Evolutionary conservation across 1,284 basidiomycete genomes (phyloP), one percentile per base, ranked within the genome.

Genomic region (Trametes versicolor): DNA sequence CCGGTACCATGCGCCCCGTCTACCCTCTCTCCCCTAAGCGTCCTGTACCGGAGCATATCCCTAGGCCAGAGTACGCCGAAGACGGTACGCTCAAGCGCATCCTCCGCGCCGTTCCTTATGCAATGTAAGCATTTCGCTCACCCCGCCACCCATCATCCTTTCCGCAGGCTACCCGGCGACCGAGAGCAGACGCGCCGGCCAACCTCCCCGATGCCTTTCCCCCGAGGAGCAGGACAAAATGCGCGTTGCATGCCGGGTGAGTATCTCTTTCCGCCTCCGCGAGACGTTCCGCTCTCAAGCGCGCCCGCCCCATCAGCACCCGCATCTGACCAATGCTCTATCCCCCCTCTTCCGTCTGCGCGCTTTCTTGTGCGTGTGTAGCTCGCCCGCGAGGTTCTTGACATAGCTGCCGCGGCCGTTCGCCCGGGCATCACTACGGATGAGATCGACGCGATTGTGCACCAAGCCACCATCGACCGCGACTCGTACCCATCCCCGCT

Each of bases 351-450:
- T 65, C 25, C 61, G 54, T 66, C 45, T 70, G 60, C 37, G 58
- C 57, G 56, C 61, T 51, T 55, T 25, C 13, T 8, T 27, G 32
- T 43, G 27, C 41, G 34, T 29, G 56, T 63, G 36, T 70, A 99
- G 96, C 84, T 98, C 67, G 88, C 87, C 12, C 85, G 98, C 66
- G 95, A 99, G 82, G 91, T 99, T 12, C 86, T 99, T 23, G 96
- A 99, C 78, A 85, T 95, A 64, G 91, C 94, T 19, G 97, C 96
- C 0, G 87, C 95, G 0, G 86, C 90, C 73, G 82, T 99, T 70
- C 86, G 87, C 60, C 95, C 96, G 13, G 98, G 98, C 45, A 87
- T 98, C 59, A 98, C 97, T 2, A 99, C 98, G 0, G 96, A 99
- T 76, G 94, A 96, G 76, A 85, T 98, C 60, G 98, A 99, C 79